These are phyloP conservation scores for Aspergillus sojae DNA, from an alignment of 2,329 filamentous ascomycete species.

Conservation along the genomic window DNA sequence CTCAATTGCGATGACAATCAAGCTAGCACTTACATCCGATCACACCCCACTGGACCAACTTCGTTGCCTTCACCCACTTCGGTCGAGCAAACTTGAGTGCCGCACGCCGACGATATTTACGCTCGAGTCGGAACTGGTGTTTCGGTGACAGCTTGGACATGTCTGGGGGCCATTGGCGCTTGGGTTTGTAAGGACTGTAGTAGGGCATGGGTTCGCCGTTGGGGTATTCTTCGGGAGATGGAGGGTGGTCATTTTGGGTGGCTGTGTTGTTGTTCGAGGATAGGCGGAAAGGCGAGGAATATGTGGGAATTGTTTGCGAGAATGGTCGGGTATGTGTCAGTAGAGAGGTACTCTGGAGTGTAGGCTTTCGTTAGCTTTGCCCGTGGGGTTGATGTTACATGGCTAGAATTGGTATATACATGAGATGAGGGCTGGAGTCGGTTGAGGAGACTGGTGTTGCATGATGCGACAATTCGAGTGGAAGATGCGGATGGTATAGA, in stretches of 20 bases:
- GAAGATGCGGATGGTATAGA: background rate
- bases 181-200: constrained; percentile 61
- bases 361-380: background rate
- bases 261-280: constrained; percentile 19
- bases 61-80: constrained; percentile 60
- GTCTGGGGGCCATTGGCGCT: constrained; percentile 67
- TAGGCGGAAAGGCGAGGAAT: constrained; percentile 22
- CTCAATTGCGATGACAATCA: background rate
- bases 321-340: constrained; percentile 5
- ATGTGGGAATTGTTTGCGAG: constrained; percentile 8
- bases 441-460: background rate
- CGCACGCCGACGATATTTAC: constrained; percentile 63
- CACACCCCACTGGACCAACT: constrained; percentile 58
- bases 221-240: constrained; percentile 10
- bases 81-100: constrained; percentile 64
- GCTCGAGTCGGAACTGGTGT: constrained; percentile 69
- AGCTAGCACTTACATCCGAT: constrained; percentile 49
- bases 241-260: constrained; percentile 8
- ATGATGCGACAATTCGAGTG: background rate
- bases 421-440: background rate
- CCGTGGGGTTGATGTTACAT: background rate
- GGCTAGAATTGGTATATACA: background rate
- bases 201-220: constrained; percentile 32
- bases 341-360: background rate
- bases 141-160: constrained; percentile 64